Conservation (phyloP, 2,329 filamentous ascomycete genomes). For the Arthrobotrys conoides region DNA sequence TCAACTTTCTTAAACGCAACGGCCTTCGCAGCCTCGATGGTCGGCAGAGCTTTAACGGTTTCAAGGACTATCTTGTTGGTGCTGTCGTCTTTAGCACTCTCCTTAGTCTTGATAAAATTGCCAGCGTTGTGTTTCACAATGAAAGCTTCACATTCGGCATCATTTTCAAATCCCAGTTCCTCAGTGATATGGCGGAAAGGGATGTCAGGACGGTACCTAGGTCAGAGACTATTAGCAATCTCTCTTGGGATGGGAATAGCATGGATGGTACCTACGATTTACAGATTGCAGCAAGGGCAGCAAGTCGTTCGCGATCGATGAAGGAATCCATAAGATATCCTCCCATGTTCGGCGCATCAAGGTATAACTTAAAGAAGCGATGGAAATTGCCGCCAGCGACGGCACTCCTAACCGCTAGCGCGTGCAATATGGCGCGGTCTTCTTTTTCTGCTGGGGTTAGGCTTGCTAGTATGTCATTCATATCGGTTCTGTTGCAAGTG, state of each 20-base stretch:
- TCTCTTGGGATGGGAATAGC: constrained; percentile 64
- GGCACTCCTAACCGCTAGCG: constrained; percentile 89
- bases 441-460: constrained; percentile 97
- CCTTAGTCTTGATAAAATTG: constrained; percentile 73
- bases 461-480: constrained; percentile 98
- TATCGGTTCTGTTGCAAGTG: constrained; percentile 95
- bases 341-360: constrained; percentile 95
- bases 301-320: constrained; percentile 90
- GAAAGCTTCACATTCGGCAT: constrained; percentile 91
- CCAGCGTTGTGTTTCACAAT: constrained; percentile 84
- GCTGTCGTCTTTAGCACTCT: constrained; percentile 72
- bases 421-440: constrained; percentile 87
- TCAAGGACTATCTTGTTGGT: constrained; percentile 71
- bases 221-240: constrained; percentile 65
- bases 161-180: constrained; percentile 94
- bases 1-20: constrained; percentile 89
- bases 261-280: constrained; percentile 80
- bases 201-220: constrained; percentile 91
- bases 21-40: constrained; percentile 81
- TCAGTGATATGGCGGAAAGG: constrained; percentile 92
- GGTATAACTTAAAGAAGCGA: constrained; percentile 96
- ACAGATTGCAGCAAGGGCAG: constrained; percentile 91
- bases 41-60: constrained; percentile 78
- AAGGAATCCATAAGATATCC: constrained; percentile 99
- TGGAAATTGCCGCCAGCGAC: constrained; percentile 96